Conservation (phyloP, 768 basidiomycete species). For the Lactarius trivialis region DNA sequence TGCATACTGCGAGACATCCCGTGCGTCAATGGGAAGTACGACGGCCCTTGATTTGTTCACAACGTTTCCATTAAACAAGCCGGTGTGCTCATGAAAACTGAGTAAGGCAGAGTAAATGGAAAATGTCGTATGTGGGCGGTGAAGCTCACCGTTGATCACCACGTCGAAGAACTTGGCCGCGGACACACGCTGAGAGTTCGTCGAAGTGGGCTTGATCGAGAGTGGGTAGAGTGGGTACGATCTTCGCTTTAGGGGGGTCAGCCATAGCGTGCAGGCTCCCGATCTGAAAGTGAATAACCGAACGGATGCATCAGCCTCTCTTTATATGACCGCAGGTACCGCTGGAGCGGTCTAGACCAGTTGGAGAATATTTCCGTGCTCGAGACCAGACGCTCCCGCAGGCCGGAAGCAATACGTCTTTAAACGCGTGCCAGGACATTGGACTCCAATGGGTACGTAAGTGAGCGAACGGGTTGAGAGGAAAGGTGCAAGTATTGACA, state of each 20-base stretch:
- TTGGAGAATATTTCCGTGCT: background rate
- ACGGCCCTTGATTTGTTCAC: constrained; percentile 53
- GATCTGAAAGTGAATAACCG: background rate
- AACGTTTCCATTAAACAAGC: constrained; percentile 74
- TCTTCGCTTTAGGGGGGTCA: background rate
- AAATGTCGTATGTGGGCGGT: background rate
- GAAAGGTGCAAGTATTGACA: background rate
- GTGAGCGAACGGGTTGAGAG: background rate
- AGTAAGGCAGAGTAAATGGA: background rate
- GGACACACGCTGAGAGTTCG: constrained; percentile 16
- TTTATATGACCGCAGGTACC: constrained; percentile 6
- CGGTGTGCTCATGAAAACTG: constrained; percentile 19
- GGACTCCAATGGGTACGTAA: no score
- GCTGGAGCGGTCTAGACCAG: constrained; percentile 11
- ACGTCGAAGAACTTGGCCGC: constrained; percentile 18
- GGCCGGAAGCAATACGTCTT: background rate
- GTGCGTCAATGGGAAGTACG: constrained; percentile 67
- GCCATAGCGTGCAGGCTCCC: background rate
- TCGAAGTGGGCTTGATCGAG: constrained; percentile 14
- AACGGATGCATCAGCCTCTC: background rate
- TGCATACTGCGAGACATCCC: constrained; percentile 69
- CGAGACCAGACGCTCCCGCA: no score
- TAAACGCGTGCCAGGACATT: background rate
- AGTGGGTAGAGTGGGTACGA: constrained; percentile 1
- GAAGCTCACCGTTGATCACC: constrained; percentile 16